Percentiles rank a stretch among this genome's conserved stretches.
phyloP scores from a whole-genome alignment of 2,329 filamentous ascomycete genomes.

The Sarocladium oryzae region DNA sequence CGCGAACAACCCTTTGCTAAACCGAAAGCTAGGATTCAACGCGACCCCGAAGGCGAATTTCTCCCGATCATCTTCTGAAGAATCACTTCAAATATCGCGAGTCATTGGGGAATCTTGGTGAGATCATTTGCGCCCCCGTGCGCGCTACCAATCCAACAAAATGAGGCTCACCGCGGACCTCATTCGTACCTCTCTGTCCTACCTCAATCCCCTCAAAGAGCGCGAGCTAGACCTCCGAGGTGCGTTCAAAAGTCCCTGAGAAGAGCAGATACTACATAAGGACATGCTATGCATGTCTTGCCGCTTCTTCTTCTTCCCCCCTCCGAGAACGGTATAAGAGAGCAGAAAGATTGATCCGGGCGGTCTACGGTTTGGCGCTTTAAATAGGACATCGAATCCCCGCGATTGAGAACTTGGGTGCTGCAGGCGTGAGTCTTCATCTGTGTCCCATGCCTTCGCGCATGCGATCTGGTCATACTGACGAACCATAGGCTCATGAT shows the following conservation, averaged over 20 bases:
- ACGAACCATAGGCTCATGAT: constrained; percentile 68
- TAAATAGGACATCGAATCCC: constrained; percentile 96
- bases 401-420: constrained; percentile 94
- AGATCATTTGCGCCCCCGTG: neutral
- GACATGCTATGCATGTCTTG: constrained; percentile 26
- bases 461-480: neutral
- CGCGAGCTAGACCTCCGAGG: constrained; percentile 98
- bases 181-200: constrained; percentile 90
- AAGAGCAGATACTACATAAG: constrained; percentile 94
- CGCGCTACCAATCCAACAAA: constrained; percentile 21
- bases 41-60: too few species aligned
- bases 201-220: constrained; percentile 97
- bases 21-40: neutral
- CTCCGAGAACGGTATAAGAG: constrained; percentile 13
- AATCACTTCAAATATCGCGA: too few species aligned
- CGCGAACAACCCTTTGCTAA: neutral
- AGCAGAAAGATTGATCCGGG: constrained; percentile 76
- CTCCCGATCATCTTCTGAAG: too few species aligned
- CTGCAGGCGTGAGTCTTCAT: constrained; percentile 66
- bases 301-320: constrained; percentile 13
- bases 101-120: too few species aligned
- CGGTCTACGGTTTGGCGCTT: constrained; percentile 37
- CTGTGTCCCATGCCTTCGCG: constrained; percentile 7
- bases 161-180: constrained; percentile 97
- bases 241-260: constrained; percentile 63